Percentiles rank a stretch among this genome's conserved stretches.
Evolutionary conservation across 2,329 filamentous ascomycete species (phyloP).

Genomic region (Pleoardoris graminearum): DNA sequence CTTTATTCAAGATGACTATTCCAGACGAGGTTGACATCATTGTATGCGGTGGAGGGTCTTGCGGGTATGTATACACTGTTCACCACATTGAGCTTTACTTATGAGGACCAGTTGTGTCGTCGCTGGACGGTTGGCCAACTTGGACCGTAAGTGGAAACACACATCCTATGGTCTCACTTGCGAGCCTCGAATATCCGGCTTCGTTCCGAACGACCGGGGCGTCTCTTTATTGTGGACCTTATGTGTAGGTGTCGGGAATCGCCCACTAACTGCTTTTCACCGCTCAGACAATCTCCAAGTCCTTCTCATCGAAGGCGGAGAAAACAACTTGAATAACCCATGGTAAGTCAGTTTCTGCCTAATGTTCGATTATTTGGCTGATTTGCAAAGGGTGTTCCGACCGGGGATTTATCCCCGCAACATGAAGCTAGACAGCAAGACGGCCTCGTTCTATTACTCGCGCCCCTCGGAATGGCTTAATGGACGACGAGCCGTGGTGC

Average conservation of each 20-base stretch:
- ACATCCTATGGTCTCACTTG: not conserved
- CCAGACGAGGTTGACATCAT: constrained; percentile 83
- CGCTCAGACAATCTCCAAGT: constrained; percentile 65
- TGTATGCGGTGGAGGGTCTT: constrained; percentile 74
- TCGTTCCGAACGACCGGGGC: no score
- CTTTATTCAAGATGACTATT: constrained; percentile 57
- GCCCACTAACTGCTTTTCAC: constrained; percentile 29
- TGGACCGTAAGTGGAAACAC: constrained; percentile 56
- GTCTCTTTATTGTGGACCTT: not conserved
- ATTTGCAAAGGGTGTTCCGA: constrained; percentile 63
- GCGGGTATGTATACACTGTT: constrained; percentile 55
- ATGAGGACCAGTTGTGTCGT: constrained; percentile 51
- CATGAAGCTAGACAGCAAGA: constrained; percentile 81
- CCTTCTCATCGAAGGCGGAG: constrained; percentile 70
- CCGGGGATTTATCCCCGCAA: constrained; percentile 77
- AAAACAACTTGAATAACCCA: constrained; percentile 76
- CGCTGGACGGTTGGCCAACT: constrained; percentile 66
- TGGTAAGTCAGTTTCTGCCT: constrained; percentile 47
- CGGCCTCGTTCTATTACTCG: constrained; percentile 79
- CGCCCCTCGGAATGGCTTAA: constrained; percentile 72
- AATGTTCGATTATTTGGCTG: not conserved
- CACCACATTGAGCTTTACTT: not conserved
- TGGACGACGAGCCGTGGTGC: constrained; percentile 73
- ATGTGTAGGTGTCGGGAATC: not conserved
- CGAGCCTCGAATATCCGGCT: not conserved